Evolutionary conservation across 805 yeast species (phyloP).

Genomic region (Ogataea pilisensis): DNA sequence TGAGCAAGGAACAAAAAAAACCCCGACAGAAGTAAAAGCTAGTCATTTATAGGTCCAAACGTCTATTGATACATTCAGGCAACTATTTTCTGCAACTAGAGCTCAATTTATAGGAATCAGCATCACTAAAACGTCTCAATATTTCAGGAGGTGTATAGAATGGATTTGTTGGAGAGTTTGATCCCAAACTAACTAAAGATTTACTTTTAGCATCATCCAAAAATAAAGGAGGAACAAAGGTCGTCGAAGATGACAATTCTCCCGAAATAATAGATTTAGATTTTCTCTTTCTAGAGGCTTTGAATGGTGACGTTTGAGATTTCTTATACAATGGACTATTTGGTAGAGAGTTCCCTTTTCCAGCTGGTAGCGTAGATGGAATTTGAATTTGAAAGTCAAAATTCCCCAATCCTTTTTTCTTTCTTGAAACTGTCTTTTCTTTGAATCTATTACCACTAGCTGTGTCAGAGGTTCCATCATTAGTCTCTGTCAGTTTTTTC

Average conservation of each 20-base stretch:
- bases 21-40: background rate
- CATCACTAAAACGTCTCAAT: conserved; percentile 17
- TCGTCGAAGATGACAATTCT: background rate
- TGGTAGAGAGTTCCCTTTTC: background rate
- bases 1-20: background rate
- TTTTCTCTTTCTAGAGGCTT: conserved; percentile 6
- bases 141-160: conserved; percentile 27
- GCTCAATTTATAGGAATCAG: conserved; percentile 1
- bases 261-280: conserved; percentile 12
- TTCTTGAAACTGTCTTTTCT: background rate
- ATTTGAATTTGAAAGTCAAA: background rate
- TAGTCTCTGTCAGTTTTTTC: too few relatives aligned
- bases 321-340: background rate
- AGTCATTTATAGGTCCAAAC: too few relatives aligned
- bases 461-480: background rate
- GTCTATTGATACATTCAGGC: too few relatives aligned
- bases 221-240: background rate
- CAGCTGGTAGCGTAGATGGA: background rate
- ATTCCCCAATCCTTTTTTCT: too few relatives aligned
- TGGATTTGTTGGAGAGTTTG: conserved; percentile 22
- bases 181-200: too few relatives aligned
- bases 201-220: too few relatives aligned
- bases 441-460: background rate
- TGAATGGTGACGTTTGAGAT: conserved; percentile 8
- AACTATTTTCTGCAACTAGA: background rate